Base-by-base conservation (phyloP, 2,329 filamentous ascomycete genomes). In the Cladophialophora immunda region DNA sequence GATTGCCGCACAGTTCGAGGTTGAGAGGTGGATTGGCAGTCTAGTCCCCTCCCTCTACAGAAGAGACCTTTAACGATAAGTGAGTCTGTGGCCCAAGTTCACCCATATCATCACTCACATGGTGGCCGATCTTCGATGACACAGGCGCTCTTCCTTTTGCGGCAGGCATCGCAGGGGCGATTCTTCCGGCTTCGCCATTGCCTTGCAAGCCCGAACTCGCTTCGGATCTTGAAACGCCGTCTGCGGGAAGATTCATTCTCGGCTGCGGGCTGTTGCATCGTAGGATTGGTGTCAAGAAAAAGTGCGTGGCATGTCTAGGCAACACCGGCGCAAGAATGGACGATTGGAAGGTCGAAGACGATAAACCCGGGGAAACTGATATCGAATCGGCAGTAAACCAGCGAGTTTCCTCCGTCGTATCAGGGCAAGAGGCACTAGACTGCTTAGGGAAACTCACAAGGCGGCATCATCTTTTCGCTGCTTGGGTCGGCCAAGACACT, bases 61-160 rank as follows among this genome's bases (percentile, higher is more conserved):
- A 75, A 75, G 29, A 73, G 65, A 64, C 74, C 74, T 76, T 64
- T 30, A 19, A 22, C 13, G 38, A 4, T 17, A n/a, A 30, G 29
- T 64, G 19, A 64, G 54, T 32, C n/a, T 29, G 22, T 29, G 45
- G 17, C 15, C 22, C 11, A 25, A 56, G 56, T 17, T 64, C 54
- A 56, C 25, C 17, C 34, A 34, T 58, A 38, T 19, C 64, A 34
- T 36, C 34, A 71, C 80, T 74, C 76, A 83, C 82, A 83, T 65
- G 81, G 82, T 58, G 81, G 81, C 65, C 78, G 74, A 11, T 75
- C 75, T 32, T 79, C 77, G 62, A 84, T 83, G 7, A 83, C 78
- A 70, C 81, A 83, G n/a, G 80, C 82, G 50, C 81, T 82, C 74
- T 83, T 83, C 19, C 82, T 76, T 55, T 75, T 75, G 8, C 81